Evolutionary conservation across 2,329 filamentous ascomycete genomes (phyloP), one percentile per base, ranked within the genome.

Genomic region (Calonectria henricotiae): DNA sequence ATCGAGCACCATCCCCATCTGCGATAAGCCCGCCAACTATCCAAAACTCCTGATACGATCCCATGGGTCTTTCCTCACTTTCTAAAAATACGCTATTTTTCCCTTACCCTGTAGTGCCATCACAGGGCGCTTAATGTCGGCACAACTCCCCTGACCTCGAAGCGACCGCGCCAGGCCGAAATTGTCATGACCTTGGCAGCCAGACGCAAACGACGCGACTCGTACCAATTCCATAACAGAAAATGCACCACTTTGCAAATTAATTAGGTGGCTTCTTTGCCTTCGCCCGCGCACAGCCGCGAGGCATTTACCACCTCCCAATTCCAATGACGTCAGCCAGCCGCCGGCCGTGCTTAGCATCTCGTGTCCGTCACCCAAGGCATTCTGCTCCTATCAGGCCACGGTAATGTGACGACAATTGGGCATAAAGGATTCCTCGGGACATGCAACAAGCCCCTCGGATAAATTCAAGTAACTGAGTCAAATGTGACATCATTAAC

Each of bases 61-160:
- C 17, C 25, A 61, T 15, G 39, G 23, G 25, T 37, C 32, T 25
- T 39, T 8, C 37, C 44, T 43, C 43, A 32, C 54, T 43, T 47
- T 9, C n/a, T 13, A 30, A 27, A 39, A 63, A 37, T 41, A 51
- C 44, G 43, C 62, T 35, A 39, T 47, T 37, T 47, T 20, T 11
- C 39, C 4, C 5, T 13, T 30, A 25, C 15, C 27, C 37, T 9
- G 25, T 32, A 27, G 15, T 35, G 9, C 20, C 35, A 11, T 17
- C 35, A 7, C 46, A 15, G n/a, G 20, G 39, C 66, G 66, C 66
- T 68, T 68, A 68, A 63, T 54, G 20, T 68, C 66, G 66, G 66
- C 66, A 68, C 46, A 68, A 58, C 51, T 58, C 15, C 43, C 60
- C 41, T 32, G 55, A 11, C 32, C 30, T 39, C 51, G n/a, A 1